These are phyloP conservation scores for Sesbania bispinosa DNA, from an alignment of 306 rosid genomes.

Conservation along the genomic window DNA sequence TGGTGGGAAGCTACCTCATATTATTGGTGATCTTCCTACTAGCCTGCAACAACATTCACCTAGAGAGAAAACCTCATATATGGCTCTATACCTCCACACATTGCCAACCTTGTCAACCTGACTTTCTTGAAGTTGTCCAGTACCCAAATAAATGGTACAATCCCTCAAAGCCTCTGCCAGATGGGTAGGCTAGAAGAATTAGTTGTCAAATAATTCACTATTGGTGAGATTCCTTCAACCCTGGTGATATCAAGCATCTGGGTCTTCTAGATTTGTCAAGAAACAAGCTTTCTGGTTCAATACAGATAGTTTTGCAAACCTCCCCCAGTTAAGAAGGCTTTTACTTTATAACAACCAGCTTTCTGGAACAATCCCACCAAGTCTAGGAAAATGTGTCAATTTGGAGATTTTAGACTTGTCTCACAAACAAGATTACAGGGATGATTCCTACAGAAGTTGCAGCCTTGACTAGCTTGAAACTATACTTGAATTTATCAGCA, in stretches of 20 bases:
- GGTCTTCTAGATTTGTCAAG: conserved; percentile 82
- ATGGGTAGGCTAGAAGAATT: conserved; percentile 74
- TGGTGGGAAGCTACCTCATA: conserved; percentile 70
- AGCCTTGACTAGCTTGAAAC: conserved; percentile 80
- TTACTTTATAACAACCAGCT: conserved; percentile 68
- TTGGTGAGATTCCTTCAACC: conserved; percentile 74
- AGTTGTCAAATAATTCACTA: conserved; percentile 73
- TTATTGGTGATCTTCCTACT: conserved; percentile 69
- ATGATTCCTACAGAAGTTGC: conserved; percentile 78
- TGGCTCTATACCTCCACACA: conserved; percentile 75
- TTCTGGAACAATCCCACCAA: conserved; percentile 73
- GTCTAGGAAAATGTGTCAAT: conserved; percentile 75
- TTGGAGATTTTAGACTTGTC: conserved; percentile 87
- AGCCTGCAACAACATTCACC: conserved; percentile 61
- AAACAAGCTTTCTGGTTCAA: conserved; percentile 78
- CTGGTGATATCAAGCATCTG: conserved; percentile 58
- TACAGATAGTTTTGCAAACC: conserved; percentile 80
- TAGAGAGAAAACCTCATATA: conserved; percentile 59
- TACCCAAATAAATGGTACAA: conserved; percentile 72
- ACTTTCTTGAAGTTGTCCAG: conserved; percentile 76
- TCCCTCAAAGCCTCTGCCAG: conserved; percentile 54
- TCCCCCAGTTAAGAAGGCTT: conserved; percentile 77
- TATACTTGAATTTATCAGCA: conserved; percentile 77
- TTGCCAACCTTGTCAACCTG: conserved; percentile 69
- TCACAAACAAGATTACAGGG: conserved; percentile 62